These are phyloP conservation scores for Vairimorpha necatrix DNA, from an alignment of 371 early-diverging fungal species.

Conservation along the genomic window DNA sequence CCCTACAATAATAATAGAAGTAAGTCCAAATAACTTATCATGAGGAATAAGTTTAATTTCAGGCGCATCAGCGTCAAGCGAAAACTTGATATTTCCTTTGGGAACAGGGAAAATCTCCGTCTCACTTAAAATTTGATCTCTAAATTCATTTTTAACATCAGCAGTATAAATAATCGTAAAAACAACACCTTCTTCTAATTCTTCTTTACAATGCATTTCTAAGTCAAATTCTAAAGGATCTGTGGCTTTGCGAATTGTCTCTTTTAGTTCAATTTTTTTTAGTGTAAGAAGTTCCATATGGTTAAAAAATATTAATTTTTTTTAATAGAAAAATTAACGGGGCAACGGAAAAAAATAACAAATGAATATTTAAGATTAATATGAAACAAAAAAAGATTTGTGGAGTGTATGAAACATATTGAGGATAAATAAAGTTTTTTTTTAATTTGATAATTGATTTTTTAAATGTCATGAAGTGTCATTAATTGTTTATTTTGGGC, in stretches of 20 bases:
- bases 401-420: no score
- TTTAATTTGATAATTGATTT: no score
- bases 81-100: conserved; percentile 57
- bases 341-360: neutral
- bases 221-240: conserved; percentile 46
- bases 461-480: no score
- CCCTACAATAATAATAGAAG: conserved; percentile 52
- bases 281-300: conserved; percentile 25
- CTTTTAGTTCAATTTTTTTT: conserved; percentile 23
- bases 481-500: no score
- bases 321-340: neutral
- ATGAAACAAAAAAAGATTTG: neutral
- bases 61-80: conserved; percentile 49
- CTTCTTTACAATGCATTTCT: conserved; percentile 21
- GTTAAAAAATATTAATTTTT: conserved; percentile 13
- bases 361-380: no score
- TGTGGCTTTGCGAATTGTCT: neutral
- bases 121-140: conserved; percentile 59
- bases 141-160: conserved; percentile 34
- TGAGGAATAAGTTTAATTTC: conserved; percentile 49
- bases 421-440: no score
- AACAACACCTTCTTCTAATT: conserved; percentile 46
- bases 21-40: conserved; percentile 58
- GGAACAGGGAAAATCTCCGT: conserved; percentile 56
- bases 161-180: conserved; percentile 47